Conservation (phyloP, 2,329 filamentous ascomycete genomes). For the Rhinocladiella similis region DNA sequence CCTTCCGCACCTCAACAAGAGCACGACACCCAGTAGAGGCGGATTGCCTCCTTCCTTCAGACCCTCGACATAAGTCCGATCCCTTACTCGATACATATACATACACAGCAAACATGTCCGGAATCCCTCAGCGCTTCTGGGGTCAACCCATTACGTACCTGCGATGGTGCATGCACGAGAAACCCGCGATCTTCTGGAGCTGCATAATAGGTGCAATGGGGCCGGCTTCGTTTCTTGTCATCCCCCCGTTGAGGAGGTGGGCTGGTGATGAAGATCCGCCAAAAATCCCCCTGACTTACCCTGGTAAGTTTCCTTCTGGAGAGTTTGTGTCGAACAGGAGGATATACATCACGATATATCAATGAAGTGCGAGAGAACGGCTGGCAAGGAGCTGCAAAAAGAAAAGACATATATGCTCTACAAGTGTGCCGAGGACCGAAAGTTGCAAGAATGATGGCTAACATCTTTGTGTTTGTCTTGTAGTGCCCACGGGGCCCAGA, state of each 20-base stretch:
- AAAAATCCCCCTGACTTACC: constrained; percentile 85
- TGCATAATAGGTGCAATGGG: constrained; percentile 71
- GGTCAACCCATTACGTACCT: constrained; percentile 78
- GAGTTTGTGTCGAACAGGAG: neutral
- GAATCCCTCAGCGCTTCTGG: constrained; percentile 72
- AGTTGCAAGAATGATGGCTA: constrained; percentile 5
- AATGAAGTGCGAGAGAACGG: neutral
- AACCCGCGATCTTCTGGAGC: constrained; percentile 90
- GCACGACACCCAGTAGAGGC: neutral
- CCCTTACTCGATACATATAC: neutral
- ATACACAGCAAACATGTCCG: constrained; percentile 43
- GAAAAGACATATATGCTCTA: neutral
- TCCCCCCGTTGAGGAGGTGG: constrained; percentile 70
- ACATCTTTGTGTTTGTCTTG: constrained; percentile 4
- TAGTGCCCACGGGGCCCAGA: constrained; percentile 49
- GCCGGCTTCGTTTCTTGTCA: constrained; percentile 67
- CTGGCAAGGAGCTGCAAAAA: neutral
- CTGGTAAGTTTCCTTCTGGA: constrained; percentile 63
- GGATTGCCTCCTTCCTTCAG: constrained; percentile 4
- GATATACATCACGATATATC: neutral
- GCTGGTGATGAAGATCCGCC: constrained; percentile 73
- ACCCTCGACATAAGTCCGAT: neutral
- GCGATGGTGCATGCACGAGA: constrained; percentile 83
- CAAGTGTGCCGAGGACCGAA: neutral
- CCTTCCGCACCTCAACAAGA: neutral